phyloP scores from a whole-genome alignment of 768 basidiomycete genomes.

The Butyriboletus loyo region DNA sequence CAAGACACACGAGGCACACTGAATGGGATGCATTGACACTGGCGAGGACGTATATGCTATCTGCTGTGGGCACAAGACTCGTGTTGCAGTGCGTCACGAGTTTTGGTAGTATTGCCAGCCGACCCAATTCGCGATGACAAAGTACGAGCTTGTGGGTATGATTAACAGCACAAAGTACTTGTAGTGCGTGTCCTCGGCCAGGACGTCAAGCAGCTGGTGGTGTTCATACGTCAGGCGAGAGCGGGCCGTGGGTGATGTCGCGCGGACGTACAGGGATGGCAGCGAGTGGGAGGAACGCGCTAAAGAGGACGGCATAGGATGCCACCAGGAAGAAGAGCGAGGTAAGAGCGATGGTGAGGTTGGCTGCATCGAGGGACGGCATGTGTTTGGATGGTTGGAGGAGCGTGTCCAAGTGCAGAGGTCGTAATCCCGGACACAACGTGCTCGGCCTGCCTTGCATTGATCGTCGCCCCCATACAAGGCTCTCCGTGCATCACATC shows the following conservation, averaged over 20 bases:
- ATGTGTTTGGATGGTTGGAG: slow-evolving; percentile 23
- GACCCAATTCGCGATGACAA: slow-evolving; percentile 97
- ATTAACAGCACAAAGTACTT: slow-evolving; percentile 81
- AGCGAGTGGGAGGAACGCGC: slow-evolving; percentile 56
- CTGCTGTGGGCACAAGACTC: slow-evolving; percentile 1
- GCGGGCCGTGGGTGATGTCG: background rate
- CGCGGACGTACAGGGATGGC: slow-evolving; percentile 46
- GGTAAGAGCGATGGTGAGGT: slow-evolving; percentile 46
- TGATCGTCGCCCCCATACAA: slow-evolving; percentile 9
- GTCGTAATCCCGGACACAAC: slow-evolving; percentile 30
- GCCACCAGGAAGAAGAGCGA: slow-evolving; percentile 53
- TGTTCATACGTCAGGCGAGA: slow-evolving; percentile 20
- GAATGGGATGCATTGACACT: slow-evolving; percentile 12
- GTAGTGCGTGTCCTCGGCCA: slow-evolving; percentile 80
- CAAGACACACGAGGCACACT: slow-evolving; percentile 23
- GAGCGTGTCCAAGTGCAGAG: slow-evolving; percentile 12
- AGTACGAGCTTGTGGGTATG: slow-evolving; percentile 80
- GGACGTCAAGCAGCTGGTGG: slow-evolving; percentile 55
- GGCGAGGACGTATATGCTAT: slow-evolving; percentile 6
- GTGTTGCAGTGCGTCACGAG: slow-evolving; percentile 47
- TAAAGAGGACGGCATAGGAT: slow-evolving; percentile 62
- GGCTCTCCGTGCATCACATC: slow-evolving; percentile 1
- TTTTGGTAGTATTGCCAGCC: slow-evolving; percentile 98
- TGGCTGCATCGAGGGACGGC: slow-evolving; percentile 37
- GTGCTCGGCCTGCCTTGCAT: slow-evolving; percentile 5